phyloP scores from a whole-genome alignment of 371 early-diverging fungal genomes.

The Rhizomucor pusillus region DNA sequence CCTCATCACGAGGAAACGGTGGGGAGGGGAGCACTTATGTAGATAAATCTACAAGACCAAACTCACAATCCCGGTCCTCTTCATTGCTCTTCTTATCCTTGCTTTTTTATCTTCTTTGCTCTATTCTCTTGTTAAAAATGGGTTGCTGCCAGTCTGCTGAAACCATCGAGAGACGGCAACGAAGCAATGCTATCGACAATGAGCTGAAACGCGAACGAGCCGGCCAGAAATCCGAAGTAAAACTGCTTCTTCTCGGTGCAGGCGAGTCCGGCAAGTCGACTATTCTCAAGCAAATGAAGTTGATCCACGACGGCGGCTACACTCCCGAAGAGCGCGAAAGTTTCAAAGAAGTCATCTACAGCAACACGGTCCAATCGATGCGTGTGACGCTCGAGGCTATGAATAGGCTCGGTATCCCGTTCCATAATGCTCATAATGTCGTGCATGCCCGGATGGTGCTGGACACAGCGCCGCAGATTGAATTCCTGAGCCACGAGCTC shows the following conservation, averaged over 20 bases:
- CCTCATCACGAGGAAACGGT: too few relatives aligned
- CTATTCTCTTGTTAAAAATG: slow-evolving; percentile 50
- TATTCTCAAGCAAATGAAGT: slow-evolving; percentile 95
- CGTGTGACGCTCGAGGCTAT: slow-evolving; percentile 88
- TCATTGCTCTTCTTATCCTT: too few relatives aligned
- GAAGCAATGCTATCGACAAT: slow-evolving; percentile 88
- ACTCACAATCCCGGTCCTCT: too few relatives aligned
- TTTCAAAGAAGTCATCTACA: slow-evolving; percentile 88
- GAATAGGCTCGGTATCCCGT: slow-evolving; percentile 67
- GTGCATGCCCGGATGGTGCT: slow-evolving; percentile 50
- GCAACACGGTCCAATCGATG: slow-evolving; percentile 90
- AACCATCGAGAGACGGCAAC: slow-evolving; percentile 74
- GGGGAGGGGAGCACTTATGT: too few relatives aligned
- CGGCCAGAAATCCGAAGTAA: slow-evolving; percentile 83
- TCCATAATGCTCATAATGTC: slow-evolving; percentile 63
- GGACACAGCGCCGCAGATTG: slow-evolving; percentile 64
- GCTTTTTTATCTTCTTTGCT: background rate
- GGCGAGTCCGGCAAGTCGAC: slow-evolving; percentile 98
- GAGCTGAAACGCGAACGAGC: slow-evolving; percentile 80
- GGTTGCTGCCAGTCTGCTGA: slow-evolving; percentile 89
- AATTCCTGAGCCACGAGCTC: slow-evolving; percentile 58
- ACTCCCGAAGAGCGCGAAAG: slow-evolving; percentile 80
- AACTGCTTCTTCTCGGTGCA: slow-evolving; percentile 94
- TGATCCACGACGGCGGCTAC: slow-evolving; percentile 93
- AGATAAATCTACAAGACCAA: too few relatives aligned